Evolutionary conservation across 1,139 yeast species (phyloP), one percentile per base, ranked within the genome.

Genomic region (Sugiyamaella xylanicola): DNA sequence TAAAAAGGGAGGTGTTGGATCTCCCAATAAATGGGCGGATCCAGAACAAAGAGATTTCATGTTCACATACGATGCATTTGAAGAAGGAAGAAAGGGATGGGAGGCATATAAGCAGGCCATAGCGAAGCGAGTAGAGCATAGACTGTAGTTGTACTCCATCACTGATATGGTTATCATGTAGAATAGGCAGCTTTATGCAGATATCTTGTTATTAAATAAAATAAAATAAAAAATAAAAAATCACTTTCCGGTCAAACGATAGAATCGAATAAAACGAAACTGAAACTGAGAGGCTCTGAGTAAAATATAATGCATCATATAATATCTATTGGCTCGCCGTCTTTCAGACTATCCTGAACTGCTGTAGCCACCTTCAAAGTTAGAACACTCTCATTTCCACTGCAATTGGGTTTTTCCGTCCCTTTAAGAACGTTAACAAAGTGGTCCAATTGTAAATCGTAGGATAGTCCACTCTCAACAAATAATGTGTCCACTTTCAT

Each of bases 21-120:
- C 64, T 51, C 72, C 72, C 16, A 69, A 69, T 51, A 59, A 69
- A 50, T 69, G 69, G 68, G 68, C 72, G 17, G 72, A 69, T 51
- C 68, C 71, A 1, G 67, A 59, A 16, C 66, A 68, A 56, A 67
- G 66, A 54, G 59, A 64, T 44, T 69, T 63, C 56, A 60, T 69
- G 57, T 68, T 65, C 62, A 66, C 66, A 13, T 68, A 69, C 53
- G 68, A 69, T 56, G 72, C 71, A n/a, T 64, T 65, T 55, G 63
- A 63, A 29, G 68, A 67, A 53, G 66, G 57, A 15, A 21, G 17
- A 3, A 51, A 44, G n/a, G 54, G 50, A 15, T 51, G 54, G 54
- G 20, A 51, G 17, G 44, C 46, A 11, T 51, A 51, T 20, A 51
- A 45, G 36, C 13, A 25, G 9, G 44, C 42, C 7, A 39, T 7